Base-by-base conservation (phyloP, 2,329 filamentous ascomycete species). In the Aspergillus pseudoviridinutans region DNA sequence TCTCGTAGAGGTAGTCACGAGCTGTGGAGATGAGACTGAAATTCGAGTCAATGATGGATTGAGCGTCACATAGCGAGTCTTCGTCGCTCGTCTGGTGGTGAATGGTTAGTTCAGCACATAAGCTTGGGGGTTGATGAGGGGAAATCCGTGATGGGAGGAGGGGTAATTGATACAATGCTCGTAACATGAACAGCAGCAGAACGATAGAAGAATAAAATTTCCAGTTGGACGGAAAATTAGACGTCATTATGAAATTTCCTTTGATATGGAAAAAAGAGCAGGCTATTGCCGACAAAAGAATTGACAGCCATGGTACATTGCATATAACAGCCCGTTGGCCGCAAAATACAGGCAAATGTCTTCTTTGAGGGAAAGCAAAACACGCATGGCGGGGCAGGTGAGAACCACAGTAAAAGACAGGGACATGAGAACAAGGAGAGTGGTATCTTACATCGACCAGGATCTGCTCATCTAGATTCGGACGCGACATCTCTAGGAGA, bases 41-140 rank as follows among this genome's bases (percentile, higher is more conserved):
- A 51, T 71, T 77, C 59, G 79, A 79, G 25, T 71, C 76, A 32
- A 71, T 60, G 53, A 76, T 32, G n/a, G 71, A 68, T 57, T 69
- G 49, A 24, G 63, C 57, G 52, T 72, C 71, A 55, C 63, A 70
- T 51, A 71, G 56, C 1, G 70, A 72, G 49, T 73, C 71, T 28
- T 73, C 70, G 51, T 73, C 71, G 58, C 70, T 73, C 51, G 69
- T 72, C 70, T 72, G 58, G 32, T 14, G 20, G 22, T 50, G 24
- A 54, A 22, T 58, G 54, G 62, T 60, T 52, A 38, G 35, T 22
- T 14, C 24, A n/a, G 20, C 38, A 49, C 35, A 49, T 20, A 46
- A 17, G 32, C 38, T 35, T 46, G 24, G 20, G 47, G 42, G 12
- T 49, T 46, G 4, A 25, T 49, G 28, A 41, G 27, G 29, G 53